A percentile compares a stretch with the other conserved stretches of the same genome.
phyloP scores from a whole-genome alignment of 495 filamentous ascomycete genomes.

The Penicillium malachiteum region DNA sequence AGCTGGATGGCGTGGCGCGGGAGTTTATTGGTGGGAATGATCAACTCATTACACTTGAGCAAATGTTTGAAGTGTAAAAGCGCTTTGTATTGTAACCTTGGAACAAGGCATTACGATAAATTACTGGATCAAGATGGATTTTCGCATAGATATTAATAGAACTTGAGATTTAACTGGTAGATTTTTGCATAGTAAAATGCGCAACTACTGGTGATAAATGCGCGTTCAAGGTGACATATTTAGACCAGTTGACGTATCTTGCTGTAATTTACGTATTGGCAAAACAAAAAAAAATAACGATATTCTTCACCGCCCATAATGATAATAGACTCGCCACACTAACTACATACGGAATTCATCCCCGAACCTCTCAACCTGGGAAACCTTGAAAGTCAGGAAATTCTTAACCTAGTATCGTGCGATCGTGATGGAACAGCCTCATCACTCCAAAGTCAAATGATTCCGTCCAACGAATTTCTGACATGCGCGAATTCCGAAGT shows the following conservation, averaged over 20 bases:
- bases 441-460: neutral
- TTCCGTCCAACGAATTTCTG: neutral
- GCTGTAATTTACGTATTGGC: too few species aligned
- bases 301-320: neutral
- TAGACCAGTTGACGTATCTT: too few species aligned
- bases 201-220: too few species aligned
- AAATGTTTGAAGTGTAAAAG: neutral
- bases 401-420: neutral
- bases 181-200: too few species aligned
- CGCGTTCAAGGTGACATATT: too few species aligned
- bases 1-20: conserved; percentile 25
- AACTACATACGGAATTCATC: neutral
- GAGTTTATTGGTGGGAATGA: conserved; percentile 15
- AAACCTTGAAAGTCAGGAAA: too few species aligned
- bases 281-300: neutral
- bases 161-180: too few species aligned
- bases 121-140: too few species aligned
- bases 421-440: neutral
- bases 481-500: neutral
- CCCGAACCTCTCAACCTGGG: neutral
- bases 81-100: too few species aligned
- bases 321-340: neutral
- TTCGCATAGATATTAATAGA: too few species aligned
- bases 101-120: too few species aligned
- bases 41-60: neutral